Conservation (phyloP, 192 early-diverging fungal genomes). For the Coemansia interrupta region DNA sequence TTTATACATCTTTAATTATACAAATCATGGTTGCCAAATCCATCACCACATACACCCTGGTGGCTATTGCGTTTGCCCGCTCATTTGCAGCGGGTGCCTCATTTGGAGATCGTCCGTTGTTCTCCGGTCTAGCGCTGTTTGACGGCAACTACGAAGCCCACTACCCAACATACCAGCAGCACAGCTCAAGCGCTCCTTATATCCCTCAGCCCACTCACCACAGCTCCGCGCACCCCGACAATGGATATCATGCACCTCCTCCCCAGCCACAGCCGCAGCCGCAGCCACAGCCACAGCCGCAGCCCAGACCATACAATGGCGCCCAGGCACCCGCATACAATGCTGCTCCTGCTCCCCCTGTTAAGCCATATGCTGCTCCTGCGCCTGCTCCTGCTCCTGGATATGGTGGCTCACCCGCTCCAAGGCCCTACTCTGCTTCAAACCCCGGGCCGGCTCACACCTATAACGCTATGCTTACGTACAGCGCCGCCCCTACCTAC, state of each 20-base stretch:
- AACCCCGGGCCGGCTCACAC: not conserved
- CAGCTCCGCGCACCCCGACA: not conserved
- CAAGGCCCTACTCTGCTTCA: not conserved
- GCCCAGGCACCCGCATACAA: slow-evolving; percentile 2
- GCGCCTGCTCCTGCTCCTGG: not conserved
- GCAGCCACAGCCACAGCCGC: slow-evolving; percentile 6
- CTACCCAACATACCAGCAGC: not conserved
- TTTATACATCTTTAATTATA: not conserved
- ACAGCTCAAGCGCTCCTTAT: slow-evolving; percentile 12
- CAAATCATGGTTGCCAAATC: slow-evolving; percentile 28
- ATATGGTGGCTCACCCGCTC: not conserved
- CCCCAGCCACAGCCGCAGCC: slow-evolving; percentile 2
- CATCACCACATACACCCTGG: slow-evolving; percentile 35
- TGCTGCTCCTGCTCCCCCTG: slow-evolving; percentile 5
- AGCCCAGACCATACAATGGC: not conserved
- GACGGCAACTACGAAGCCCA: not conserved
- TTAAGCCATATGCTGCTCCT: slow-evolving; percentile 1
- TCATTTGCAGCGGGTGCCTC: slow-evolving; percentile 10
- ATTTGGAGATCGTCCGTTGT: not conserved
- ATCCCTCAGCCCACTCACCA: slow-evolving; percentile 1
- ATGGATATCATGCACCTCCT: slow-evolving; percentile 3
- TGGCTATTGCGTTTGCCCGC: slow-evolving; percentile 28
- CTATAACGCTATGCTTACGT: not conserved
- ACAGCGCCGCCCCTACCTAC: not conserved
- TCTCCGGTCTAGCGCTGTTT: slow-evolving; percentile 19